A percentile compares a stretch with the other conserved stretches of the same genome.
Evolutionary conservation across 2,329 filamentous ascomycete genomes (phyloP).

Genomic region (Botrytis paeoniae): DNA sequence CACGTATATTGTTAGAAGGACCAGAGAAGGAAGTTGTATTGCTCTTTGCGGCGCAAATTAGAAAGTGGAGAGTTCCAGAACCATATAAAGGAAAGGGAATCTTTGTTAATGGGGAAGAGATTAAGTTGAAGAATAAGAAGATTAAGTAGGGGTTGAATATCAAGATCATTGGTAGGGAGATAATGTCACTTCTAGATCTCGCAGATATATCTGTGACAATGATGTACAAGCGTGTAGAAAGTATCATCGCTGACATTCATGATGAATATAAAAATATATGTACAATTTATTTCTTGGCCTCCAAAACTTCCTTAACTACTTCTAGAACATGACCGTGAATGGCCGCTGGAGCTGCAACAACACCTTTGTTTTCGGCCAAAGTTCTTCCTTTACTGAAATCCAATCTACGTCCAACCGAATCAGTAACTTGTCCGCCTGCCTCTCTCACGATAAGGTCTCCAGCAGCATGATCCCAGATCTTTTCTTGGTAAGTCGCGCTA

Average conservation of each 20-base stretch:
- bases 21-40: constrained; percentile 82
- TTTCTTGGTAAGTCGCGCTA: constrained; percentile 87
- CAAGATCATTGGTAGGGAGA: constrained; percentile 29
- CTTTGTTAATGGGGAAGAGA: constrained; percentile 95
- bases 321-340: constrained; percentile 74
- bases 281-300: constrained; percentile 40
- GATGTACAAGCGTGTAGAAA: constrained; percentile 2
- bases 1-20: constrained; percentile 85
- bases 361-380: constrained; percentile 85
- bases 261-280: neutral
- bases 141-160: constrained; percentile 62
- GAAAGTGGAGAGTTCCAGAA: constrained; percentile 86
- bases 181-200: constrained; percentile 25
- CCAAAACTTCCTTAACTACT: constrained; percentile 77
- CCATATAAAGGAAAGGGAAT: constrained; percentile 99
- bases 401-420: constrained; percentile 78
- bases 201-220: constrained; percentile 14
- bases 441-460: constrained; percentile 93
- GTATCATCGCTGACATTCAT: constrained; percentile 6
- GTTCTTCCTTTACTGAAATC: constrained; percentile 88
- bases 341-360: constrained; percentile 78
- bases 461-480: constrained; percentile 99
- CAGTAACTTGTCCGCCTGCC: constrained; percentile 87
- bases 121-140: constrained; percentile 98
- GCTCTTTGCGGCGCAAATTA: constrained; percentile 85